phyloP scores from a whole-genome alignment of 164 flowering plant species.

The Litsea cubeba region DNA sequence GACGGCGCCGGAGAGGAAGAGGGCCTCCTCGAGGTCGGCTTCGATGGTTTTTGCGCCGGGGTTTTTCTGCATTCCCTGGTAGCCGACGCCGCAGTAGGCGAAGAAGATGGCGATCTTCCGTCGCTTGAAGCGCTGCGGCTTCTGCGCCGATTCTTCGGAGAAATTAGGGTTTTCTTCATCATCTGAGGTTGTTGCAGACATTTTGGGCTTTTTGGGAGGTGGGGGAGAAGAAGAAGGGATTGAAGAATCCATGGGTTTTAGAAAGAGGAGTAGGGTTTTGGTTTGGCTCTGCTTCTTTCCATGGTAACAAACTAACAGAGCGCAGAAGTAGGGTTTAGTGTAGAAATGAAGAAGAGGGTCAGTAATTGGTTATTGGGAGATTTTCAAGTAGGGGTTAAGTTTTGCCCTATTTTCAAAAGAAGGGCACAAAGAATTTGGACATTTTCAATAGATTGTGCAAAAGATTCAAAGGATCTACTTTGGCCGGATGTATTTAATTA shows the following conservation, averaged over 20 bases:
- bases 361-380: too few relatives aligned
- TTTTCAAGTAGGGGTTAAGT: too few relatives aligned
- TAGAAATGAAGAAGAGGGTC: too few relatives aligned
- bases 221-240: slow-evolving; percentile 3
- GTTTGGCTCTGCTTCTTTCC: neutral
- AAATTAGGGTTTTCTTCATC: slow-evolving; percentile 26
- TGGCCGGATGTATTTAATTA: too few relatives aligned
- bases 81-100: slow-evolving; percentile 92
- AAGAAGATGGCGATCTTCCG: slow-evolving; percentile 88
- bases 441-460: too few relatives aligned
- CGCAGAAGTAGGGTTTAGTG: neutral
- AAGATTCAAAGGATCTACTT: too few relatives aligned
- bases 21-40: slow-evolving; percentile 91
- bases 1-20: slow-evolving; percentile 65
- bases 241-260: neutral
- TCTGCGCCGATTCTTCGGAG: slow-evolving; percentile 8
- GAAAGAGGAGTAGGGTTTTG: neutral
- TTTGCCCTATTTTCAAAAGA: too few relatives aligned
- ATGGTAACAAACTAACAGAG: neutral
- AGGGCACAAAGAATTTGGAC: too few relatives aligned
- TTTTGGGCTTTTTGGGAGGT: slow-evolving; percentile 52
- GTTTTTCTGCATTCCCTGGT: slow-evolving; percentile 97
- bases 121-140: slow-evolving; percentile 60
- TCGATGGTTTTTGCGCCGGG: slow-evolving; percentile 99
- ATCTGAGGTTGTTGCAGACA: slow-evolving; percentile 56